Evolutionary conservation across 148 eudicot genomes (phyloP).

Genomic region (Agrostemma githago): DNA sequence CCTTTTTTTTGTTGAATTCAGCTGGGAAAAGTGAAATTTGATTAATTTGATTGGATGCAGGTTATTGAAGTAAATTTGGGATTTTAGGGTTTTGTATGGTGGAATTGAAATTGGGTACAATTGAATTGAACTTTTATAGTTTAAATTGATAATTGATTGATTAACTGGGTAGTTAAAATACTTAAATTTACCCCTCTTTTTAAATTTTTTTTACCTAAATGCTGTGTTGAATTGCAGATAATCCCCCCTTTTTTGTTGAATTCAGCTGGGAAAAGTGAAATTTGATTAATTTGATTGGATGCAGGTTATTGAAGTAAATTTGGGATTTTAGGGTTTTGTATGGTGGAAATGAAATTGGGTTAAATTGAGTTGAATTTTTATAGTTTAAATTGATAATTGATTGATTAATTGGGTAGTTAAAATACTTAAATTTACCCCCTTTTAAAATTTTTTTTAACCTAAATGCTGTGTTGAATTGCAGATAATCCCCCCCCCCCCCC

Average conservation of each 20-base stretch:
- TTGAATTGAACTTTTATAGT: neutral
- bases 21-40: constrained; percentile 2
- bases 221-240: constrained; percentile 22
- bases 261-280: constrained; percentile 5
- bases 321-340: constrained; percentile 6
- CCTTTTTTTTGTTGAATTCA: constrained; percentile 14
- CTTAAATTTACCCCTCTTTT: too few species aligned
- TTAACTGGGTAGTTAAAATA: neutral
- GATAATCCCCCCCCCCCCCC: constrained; percentile 23
- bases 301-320: neutral
- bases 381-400: too few species aligned
- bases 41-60: constrained; percentile 7
- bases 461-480: constrained; percentile 15
- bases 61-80: neutral
- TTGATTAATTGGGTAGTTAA: neutral
- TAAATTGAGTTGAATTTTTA: neutral
- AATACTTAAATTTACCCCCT: too few species aligned
- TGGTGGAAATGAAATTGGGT: constrained; percentile 17
- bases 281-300: neutral
- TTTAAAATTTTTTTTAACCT: neutral
- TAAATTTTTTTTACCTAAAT: neutral
- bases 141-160: too few species aligned
- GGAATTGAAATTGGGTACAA: neutral
- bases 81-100: constrained; percentile 13
- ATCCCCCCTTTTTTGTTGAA: constrained; percentile 15